A percentile compares a stretch with the other conserved stretches of the same genome.
These are phyloP conservation scores for Pestalotiopsis sp. DNA, from an alignment of 2,329 filamentous ascomycete species.

Conservation along the genomic window DNA sequence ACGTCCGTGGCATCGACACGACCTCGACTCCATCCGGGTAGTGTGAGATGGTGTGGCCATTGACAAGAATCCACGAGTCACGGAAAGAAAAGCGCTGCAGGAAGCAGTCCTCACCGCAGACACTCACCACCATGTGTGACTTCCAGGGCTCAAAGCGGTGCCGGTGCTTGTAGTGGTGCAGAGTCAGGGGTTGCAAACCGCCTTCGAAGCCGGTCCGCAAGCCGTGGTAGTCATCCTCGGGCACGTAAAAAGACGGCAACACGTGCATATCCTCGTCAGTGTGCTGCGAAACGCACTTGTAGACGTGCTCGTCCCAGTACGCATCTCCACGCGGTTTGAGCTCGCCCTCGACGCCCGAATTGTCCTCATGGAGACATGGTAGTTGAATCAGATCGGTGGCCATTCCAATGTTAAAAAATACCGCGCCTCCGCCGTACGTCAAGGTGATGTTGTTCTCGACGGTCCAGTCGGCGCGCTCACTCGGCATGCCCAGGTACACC, in stretches of 20 bases:
- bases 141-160: conserved; percentile 41
- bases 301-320: conserved; percentile 43
- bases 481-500: conserved; percentile 45
- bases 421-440: conserved; percentile 46
- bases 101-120: conserved; percentile 48
- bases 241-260: conserved; percentile 44
- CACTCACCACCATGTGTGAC: conserved; percentile 42
- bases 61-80: conserved; percentile 48
- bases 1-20: conserved; percentile 10
- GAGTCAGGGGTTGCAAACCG: conserved; percentile 40
- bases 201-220: conserved; percentile 36
- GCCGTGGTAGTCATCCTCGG: conserved; percentile 33
- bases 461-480: conserved; percentile 45
- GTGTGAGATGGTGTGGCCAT: conserved; percentile 46
- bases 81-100: conserved; percentile 46
- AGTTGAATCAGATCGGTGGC: conserved; percentile 35
- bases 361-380: conserved; percentile 34
- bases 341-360: conserved; percentile 1
- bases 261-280: conserved; percentile 40
- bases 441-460: conserved; percentile 36
- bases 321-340: conserved; percentile 5
- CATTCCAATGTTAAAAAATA: conserved; percentile 41
- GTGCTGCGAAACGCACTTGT: conserved; percentile 39
- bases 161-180: conserved; percentile 40
- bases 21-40: conserved; percentile 39